Evolutionary conservation across 2,329 filamentous ascomycete species (phyloP), one percentile per base, ranked within the genome.

Genomic region (Penicillium sumatraense): DNA sequence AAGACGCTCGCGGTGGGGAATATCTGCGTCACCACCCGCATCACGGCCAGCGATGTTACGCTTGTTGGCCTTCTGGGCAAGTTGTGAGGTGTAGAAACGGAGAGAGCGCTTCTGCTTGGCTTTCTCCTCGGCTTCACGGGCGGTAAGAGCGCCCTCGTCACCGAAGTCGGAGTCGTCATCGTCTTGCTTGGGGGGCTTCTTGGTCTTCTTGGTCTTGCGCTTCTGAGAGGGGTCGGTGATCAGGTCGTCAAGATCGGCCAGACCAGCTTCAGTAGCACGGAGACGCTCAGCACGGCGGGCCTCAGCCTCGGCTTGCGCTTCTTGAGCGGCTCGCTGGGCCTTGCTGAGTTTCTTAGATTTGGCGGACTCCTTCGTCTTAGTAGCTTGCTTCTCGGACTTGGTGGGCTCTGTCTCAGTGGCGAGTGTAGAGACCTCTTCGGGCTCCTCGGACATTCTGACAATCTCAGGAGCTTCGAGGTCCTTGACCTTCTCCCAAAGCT

Each of bases 31-130:
- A 72, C 83, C 54, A 75, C 82, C 53, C 79, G 88, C 59, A 83
- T 90, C 72, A 81, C 87, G 36, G 80, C 87, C 60, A 83, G 89
- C 74, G 78, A 77, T 58, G 67, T 86, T 64, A 71, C 81, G 90
- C 72, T 91, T 93, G 78, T 91, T 96, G 53, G 91, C 87, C 77
- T 97, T 98, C 73, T 98, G 93, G 24, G 90, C 89, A 62, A 99
- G 95, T 72, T 99, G 95, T 3, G 93, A 96, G 2, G 96, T 98
- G 83, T 99, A 99, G 81, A 99, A 99, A 59, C 92, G 89, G 54
- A 99, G 84, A 61, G 86, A 91, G 81, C 96, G 96, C 82, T 95
- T 96, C 74, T 90, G 90, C 56, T 86, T 85, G 0, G 88, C 90
- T 77, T 99, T 99, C 68, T 96, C 91, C 38, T 89, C 90, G 1